Conservation (phyloP, 139 green algal genomes). For the Marvania coccoides region DNA sequence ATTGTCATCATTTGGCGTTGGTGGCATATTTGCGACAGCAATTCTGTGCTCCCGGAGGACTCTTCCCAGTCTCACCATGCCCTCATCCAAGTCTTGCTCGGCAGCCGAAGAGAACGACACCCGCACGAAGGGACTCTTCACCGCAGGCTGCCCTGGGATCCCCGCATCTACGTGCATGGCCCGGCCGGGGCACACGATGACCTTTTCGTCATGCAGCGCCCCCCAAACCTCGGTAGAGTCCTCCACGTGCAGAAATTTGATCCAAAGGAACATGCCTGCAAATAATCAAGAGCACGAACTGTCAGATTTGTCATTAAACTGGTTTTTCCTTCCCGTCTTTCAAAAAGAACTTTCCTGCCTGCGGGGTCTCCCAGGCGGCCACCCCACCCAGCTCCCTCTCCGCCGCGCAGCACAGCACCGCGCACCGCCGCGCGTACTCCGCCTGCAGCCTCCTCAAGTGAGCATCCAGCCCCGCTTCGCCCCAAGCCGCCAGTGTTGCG, state of each 20-base stretch:
- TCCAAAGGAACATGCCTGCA: too few relatives aligned
- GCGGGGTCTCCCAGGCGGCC: slow-evolving; percentile 27
- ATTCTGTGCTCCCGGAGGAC: neutral
- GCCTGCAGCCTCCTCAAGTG: slow-evolving; percentile 33
- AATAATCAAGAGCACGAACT: too few relatives aligned
- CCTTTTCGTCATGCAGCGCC: neutral
- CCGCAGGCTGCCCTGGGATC: neutral
- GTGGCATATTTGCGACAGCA: too few relatives aligned
- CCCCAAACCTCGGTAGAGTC: neutral
- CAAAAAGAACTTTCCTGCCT: slow-evolving; percentile 41
- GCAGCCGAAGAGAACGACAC: neutral
- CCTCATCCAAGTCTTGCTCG: neutral
- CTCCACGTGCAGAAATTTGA: too few relatives aligned
- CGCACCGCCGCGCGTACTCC: slow-evolving; percentile 22
- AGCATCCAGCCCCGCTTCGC: slow-evolving; percentile 25
- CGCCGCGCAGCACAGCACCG: slow-evolving; percentile 9
- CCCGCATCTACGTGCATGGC: neutral
- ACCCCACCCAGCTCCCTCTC: slow-evolving; percentile 6
- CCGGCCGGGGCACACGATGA: neutral
- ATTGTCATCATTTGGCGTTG: too few relatives aligned
- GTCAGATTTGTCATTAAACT: too few relatives aligned
- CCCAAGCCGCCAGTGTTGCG: slow-evolving; percentile 28
- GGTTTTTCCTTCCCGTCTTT: too few relatives aligned
- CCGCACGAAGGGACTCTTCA: neutral
- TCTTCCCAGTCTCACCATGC: neutral